Evolutionary conservation across 1,139 yeast species (phyloP), one percentile per base, ranked within the genome.

Genomic region (Kazachstania sp.): DNA sequence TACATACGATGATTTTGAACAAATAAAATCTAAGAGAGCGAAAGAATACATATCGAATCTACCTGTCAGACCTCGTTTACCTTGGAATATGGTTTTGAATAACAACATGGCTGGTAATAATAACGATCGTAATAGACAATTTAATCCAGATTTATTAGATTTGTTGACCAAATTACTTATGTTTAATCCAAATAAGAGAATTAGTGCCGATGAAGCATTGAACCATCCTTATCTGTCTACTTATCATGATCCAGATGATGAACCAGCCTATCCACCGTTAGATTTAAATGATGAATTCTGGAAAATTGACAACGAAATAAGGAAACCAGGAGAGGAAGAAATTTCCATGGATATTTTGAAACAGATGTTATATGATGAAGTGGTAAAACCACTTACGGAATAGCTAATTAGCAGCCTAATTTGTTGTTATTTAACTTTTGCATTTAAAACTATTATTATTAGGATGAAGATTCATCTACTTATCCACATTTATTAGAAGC

Each of bases 241-340:
- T 31, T 83, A 83, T 60, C 88, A 83, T 58, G 88, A 83, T 60
- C 83, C 85, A 20, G 72, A 72, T 37, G 88, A 83, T 61, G 90
- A 83, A 59, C 90, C 90, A 0, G 74, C 69, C 28, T 80, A 84
- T 16, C 57, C 61, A 3, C 71, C 71, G 2, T 55, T 69, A 41
- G 71, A 74, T 53, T 67, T 77, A 32, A 74, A 72, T 42, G 56
- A 56, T 43, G 80, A 77, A 55, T 79, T 79, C 58, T 81, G 83
- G 66, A 81, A 77, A 55, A 75, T 81, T 52, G 86, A 81, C 58
- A 74, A 73, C 51, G 72, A 60, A 78, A 77, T 59, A 72, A 77
- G 54, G 63, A 51, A 52, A 31, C 55, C 57, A 70, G 58, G 56
- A 9, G 65, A 63, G 11, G 65, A 64, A 34, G 66, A 63, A 44